These are phyloP conservation scores for Fusarium concolor DNA, from an alignment of 2,329 filamentous ascomycete genomes.

Conservation along the genomic window DNA sequence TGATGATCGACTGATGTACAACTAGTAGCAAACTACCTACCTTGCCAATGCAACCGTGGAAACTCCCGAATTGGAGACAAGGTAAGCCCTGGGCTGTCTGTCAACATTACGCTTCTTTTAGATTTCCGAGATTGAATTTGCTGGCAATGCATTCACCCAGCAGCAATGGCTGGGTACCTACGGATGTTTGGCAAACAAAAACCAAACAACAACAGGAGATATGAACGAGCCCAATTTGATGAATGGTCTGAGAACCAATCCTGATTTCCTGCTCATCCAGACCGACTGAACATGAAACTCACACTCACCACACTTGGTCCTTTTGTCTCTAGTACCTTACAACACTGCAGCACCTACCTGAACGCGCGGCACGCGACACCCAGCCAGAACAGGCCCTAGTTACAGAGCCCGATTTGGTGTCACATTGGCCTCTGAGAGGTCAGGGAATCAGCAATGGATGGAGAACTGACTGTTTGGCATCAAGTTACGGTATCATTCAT, in stretches of 20 bases:
- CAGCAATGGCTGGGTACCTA: neutral
- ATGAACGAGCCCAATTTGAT: neutral
- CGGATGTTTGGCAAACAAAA: neutral
- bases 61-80: slow-evolving; percentile 11
- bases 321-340: slow-evolving; percentile 21
- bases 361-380: slow-evolving; percentile 39
- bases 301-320: neutral
- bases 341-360: slow-evolving; percentile 1
- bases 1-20: slow-evolving; percentile 31
- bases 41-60: slow-evolving; percentile 18
- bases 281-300: neutral
- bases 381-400: slow-evolving; percentile 8
- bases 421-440: neutral
- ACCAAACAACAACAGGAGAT: neutral
- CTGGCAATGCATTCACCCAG: neutral
- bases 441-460: neutral
- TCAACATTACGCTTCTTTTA: neutral
- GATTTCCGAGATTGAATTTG: neutral
- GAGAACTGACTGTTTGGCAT: neutral
- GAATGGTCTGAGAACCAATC: neutral
- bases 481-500: neutral
- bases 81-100: slow-evolving; percentile 7
- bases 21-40: no score
- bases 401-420: neutral
- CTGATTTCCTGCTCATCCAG: neutral